Percentiles rank a stretch among this genome's conserved stretches.
Evolutionary conservation across 2,329 filamentous ascomycete genomes (phyloP).

Genomic region (Aspergillus proliferans): DNA sequence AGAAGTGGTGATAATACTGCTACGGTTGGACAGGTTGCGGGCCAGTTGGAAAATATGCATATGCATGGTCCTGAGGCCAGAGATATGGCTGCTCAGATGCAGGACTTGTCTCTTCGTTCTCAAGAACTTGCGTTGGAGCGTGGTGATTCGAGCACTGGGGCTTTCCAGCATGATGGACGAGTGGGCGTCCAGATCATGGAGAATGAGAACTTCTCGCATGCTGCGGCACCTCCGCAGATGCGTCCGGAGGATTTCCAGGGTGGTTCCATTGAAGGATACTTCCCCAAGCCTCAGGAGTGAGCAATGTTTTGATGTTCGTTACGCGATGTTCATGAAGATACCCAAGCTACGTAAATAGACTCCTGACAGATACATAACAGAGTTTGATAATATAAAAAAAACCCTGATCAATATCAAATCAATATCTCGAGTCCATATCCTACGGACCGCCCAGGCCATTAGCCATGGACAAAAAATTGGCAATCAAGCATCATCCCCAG

Average conservation of each 20-base stretch:
- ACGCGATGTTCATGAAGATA: background rate
- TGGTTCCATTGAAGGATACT: constrained; percentile 39
- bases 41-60: constrained; percentile 14
- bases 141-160: constrained; percentile 21
- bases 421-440: constrained; percentile 4
- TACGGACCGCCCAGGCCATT: constrained; percentile 12
- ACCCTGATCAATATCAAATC: background rate
- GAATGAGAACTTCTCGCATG: constrained; percentile 15
- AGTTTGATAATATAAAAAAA: too few species aligned
- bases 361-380: background rate
- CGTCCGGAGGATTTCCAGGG: constrained; percentile 28
- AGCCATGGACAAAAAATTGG: constrained; percentile 48
- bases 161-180: constrained; percentile 19
- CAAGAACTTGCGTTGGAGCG: constrained; percentile 32
- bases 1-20: constrained; percentile 8
- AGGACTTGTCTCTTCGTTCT: constrained; percentile 20
- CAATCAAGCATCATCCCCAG: constrained; percentile 83
- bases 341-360: background rate
- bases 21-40: constrained; percentile 21
- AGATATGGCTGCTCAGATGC: constrained; percentile 19
- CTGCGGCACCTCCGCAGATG: constrained; percentile 25
- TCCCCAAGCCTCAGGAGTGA: constrained; percentile 15
- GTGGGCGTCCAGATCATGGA: constrained; percentile 31
- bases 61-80: constrained; percentile 10
- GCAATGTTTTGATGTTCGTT: background rate